phyloP scores from a whole-genome alignment of 345 rosid species.

The Ceriops zippeliana region DNA sequence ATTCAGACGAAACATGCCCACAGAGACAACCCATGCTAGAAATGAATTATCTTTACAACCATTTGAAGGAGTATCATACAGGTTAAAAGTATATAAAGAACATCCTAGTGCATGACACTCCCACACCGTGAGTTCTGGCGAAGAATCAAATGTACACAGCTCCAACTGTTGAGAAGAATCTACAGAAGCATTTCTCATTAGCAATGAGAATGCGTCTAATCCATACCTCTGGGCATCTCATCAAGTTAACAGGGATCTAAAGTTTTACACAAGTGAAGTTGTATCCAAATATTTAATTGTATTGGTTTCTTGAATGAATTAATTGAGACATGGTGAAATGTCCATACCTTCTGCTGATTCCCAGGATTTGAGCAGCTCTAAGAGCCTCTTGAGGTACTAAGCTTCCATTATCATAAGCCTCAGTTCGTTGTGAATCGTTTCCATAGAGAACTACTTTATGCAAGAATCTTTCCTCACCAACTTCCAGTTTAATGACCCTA shows the following conservation, averaged over 20 bases:
- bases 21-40: too few relatives aligned
- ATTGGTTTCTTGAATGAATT: background rate
- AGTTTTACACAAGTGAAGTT: background rate
- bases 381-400: conserved; percentile 47
- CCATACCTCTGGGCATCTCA: background rate
- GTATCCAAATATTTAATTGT: background rate
- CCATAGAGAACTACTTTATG: conserved; percentile 66
- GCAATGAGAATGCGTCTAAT: background rate
- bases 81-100: too few relatives aligned
- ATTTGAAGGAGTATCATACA: too few relatives aligned
- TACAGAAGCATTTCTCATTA: background rate
- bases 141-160: too few relatives aligned
- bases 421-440: conserved; percentile 39
- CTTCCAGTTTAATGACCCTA: conserved; percentile 48
- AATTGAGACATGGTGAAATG: background rate
- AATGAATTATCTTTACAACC: too few relatives aligned
- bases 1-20: too few relatives aligned
- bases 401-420: conserved; percentile 57
- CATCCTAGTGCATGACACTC: too few relatives aligned
- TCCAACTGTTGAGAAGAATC: too few relatives aligned
- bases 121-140: too few relatives aligned
- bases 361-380: conserved; percentile 73
- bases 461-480: conserved; percentile 55
- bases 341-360: conserved; percentile 77
- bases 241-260: background rate